Base-by-base conservation (phyloP, 768 basidiomycete genomes). In the Auricularia cornea region DNA sequence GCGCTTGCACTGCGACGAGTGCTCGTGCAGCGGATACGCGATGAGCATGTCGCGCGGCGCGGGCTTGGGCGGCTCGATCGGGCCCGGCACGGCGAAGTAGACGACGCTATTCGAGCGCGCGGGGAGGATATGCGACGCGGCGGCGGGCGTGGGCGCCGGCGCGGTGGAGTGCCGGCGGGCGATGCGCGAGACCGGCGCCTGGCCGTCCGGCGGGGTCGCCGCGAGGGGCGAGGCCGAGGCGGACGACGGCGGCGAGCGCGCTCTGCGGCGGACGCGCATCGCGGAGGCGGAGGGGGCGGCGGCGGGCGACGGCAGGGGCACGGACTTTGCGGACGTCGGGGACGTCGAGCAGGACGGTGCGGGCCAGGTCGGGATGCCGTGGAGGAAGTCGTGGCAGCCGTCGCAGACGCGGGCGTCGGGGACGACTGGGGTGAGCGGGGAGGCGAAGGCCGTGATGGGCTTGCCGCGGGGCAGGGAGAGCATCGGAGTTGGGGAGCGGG, bases 361-460 rank as follows among this genome's bases (percentile, higher is more conserved):
- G 59, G 48, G 32, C 44, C 30, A 54, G 28, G 59, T 73, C 20
- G 75, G 79, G 60, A 69, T 73, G 60, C 87, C 88, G 64, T 89
- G 81, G 40, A 92, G 83, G 71, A 88, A 88, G 68, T 88, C 85
- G 74, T 77, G 86, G 70, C 90, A 92, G 66, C 85, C 88, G 64
- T 89, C 85, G 68, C 90, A 92, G 59, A 92, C 89, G 62, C 88
- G 83, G n/a, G 77, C 77, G 31, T 75, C 68, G 44, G 23, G 44
- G 59, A 77, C 51, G 54, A 91, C 78, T 3, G 86, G 88, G 1
- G 87, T 85, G 3, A 68, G 70, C n/a, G 86, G 83, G 3, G 83
- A 82, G 59, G 81, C 83, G 71, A 79, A 91, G 0, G 70, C 72
- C 2, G 80, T 62, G 60, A 92, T 79, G 2, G 88, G 81, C n/a